Percentiles rank a stretch among this genome's conserved stretches.
These are phyloP conservation scores for Suzukiozyma palmioleophila DNA, from an alignment of 1,139 yeast species.

Conservation along the genomic window DNA sequence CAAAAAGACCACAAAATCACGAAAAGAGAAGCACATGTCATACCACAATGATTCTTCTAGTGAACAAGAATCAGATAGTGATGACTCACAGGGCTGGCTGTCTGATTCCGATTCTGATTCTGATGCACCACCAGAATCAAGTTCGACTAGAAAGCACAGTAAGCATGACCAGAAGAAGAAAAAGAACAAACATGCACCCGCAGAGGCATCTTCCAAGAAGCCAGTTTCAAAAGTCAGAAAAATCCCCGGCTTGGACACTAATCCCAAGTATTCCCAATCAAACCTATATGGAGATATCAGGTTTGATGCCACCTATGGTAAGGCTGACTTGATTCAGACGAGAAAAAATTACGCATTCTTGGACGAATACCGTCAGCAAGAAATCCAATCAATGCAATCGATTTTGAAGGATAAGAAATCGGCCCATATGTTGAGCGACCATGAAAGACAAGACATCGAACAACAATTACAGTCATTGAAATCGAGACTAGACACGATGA, in stretches of 20 bases:
- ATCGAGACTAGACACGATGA: slow-evolving; percentile 73
- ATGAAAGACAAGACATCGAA: slow-evolving; percentile 53
- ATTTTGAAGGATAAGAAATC: slow-evolving; percentile 56
- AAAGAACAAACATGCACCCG: slow-evolving; percentile 73
- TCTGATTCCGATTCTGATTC: slow-evolving; percentile 13
- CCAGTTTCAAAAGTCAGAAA: slow-evolving; percentile 70
- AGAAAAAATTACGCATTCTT: slow-evolving; percentile 79
- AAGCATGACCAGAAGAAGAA: slow-evolving; percentile 16
- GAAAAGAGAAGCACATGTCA: slow-evolving; percentile 5
- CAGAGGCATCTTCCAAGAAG: slow-evolving; percentile 64
- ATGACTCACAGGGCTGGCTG: slow-evolving; percentile 7
- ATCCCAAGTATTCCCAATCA: slow-evolving; percentile 21
- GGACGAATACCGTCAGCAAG: slow-evolving; percentile 78
- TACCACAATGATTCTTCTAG: slow-evolving; percentile 14
- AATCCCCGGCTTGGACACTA: slow-evolving; percentile 64
- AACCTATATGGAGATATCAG: slow-evolving; percentile 71
- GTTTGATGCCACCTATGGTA: slow-evolving; percentile 86
- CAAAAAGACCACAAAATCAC: slow-evolving; percentile 7
- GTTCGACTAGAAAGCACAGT: slow-evolving; percentile 10
- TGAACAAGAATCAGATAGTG: slow-evolving; percentile 19
- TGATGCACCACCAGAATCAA: slow-evolving; percentile 14
- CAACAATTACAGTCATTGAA: slow-evolving; percentile 55
- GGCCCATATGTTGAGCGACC: slow-evolving; percentile 33
- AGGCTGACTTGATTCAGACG: slow-evolving; percentile 61
- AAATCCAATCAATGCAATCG: slow-evolving; percentile 55